A percentile compares a stretch with the other conserved stretches of the same genome.
phyloP scores from a whole-genome alignment of 352 stramenopile species.

The Globisporangium nunn region DNA sequence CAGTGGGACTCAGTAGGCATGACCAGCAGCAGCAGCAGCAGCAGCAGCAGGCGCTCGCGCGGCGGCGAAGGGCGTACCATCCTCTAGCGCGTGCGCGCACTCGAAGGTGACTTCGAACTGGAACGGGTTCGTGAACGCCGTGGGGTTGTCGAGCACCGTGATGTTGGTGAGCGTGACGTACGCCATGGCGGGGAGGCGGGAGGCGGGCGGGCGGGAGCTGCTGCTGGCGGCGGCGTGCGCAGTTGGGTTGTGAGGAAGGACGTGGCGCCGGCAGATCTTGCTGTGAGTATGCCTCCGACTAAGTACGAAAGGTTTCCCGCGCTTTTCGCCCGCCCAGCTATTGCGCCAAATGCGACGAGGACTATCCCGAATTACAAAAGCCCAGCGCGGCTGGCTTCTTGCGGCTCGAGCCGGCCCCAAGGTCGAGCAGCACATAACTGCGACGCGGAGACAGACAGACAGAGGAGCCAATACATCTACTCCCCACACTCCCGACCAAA shows the following conservation, averaged over 20 bases:
- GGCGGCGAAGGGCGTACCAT: constrained; percentile 44
- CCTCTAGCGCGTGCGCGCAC: constrained; percentile 94
- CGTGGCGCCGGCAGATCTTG: background rate
- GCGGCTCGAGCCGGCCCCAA: too few relatives aligned
- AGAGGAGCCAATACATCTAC: background rate
- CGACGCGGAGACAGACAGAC: background rate
- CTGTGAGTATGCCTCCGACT: background rate
- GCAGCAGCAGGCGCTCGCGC: too few relatives aligned
- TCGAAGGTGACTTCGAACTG: constrained; percentile 99
- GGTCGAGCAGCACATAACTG: too few relatives aligned
- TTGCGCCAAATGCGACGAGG: too few relatives aligned
- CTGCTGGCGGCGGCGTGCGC: background rate
- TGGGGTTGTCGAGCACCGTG: constrained; percentile 98
- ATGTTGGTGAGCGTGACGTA: constrained; percentile 91
- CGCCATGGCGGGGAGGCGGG: constrained; percentile 37
- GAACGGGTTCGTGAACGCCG: constrained; percentile 96
- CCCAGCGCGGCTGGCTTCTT: too few relatives aligned
- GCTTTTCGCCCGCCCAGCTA: too few relatives aligned
- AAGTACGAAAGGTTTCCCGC: background rate
- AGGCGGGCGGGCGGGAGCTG: background rate
- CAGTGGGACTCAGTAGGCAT: background rate
- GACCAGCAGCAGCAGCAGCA: too few relatives aligned
- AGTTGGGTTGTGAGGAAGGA: background rate
- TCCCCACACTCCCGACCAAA: background rate
- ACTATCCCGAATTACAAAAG: too few relatives aligned